Evolutionary conservation across 805 yeast genomes (phyloP).

Genomic region (Candida quercuum): DNA sequence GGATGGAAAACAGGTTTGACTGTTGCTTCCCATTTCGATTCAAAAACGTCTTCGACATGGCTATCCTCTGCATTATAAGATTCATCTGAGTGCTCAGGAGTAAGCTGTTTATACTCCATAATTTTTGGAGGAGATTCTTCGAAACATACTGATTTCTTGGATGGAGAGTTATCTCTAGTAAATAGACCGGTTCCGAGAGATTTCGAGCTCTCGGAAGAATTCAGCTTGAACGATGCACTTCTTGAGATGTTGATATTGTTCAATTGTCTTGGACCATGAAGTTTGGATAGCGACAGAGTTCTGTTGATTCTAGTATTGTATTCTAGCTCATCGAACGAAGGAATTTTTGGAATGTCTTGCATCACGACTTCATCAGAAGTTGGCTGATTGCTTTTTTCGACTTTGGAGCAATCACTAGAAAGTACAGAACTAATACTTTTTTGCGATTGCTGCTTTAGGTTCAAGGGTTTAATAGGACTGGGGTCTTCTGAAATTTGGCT

Average conservation of each 20-base stretch:
- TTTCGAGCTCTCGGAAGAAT: conserved; percentile 12
- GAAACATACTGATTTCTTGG: conserved; percentile 34
- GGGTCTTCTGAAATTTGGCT: conserved; percentile 11
- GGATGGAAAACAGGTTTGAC: conserved; percentile 23
- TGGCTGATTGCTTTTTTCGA: neutral
- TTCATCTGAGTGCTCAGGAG: conserved; percentile 21
- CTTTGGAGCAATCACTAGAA: too few species aligned
- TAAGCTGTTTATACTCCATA: conserved; percentile 27
- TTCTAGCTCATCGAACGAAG: conserved; percentile 29
- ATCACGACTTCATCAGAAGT: conserved; percentile 10
- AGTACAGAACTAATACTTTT: neutral
- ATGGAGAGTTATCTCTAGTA: conserved; percentile 25
- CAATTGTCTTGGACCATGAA: conserved; percentile 26
- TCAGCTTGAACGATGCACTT: conserved; percentile 14
- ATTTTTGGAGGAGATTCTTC: conserved; percentile 34
- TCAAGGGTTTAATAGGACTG: conserved; percentile 25
- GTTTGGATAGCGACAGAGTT: conserved; percentile 21
- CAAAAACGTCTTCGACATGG: conserved; percentile 10
- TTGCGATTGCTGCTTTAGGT: conserved; percentile 12
- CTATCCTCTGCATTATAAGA: conserved; percentile 19
- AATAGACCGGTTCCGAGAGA: conserved; percentile 1
- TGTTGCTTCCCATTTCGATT: conserved; percentile 23
- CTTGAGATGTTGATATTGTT: conserved; percentile 17
- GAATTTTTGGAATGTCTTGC: conserved; percentile 21
- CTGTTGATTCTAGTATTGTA: conserved; percentile 25